Evolutionary conservation across 2,329 filamentous ascomycete species (phyloP).

Genomic region (Cryphonectria naterciae): DNA sequence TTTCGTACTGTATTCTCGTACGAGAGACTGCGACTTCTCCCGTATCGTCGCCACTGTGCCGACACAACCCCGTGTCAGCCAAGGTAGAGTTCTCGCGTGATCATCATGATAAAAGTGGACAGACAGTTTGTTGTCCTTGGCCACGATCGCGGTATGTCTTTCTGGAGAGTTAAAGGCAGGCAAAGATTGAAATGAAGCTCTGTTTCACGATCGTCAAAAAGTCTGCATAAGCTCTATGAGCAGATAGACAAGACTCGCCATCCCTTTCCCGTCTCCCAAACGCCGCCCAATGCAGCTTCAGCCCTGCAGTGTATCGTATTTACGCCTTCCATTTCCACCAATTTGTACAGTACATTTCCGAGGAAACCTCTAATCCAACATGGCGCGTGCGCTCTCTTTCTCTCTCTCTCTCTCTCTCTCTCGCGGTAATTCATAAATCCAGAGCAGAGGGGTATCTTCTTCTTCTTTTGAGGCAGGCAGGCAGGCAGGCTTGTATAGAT

Average conservation of each 20-base stretch:
- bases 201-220: slow-evolving; percentile 14
- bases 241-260: slow-evolving; percentile 15
- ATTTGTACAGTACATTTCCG: slow-evolving; percentile 13
- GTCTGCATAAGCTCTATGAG: slow-evolving; percentile 3
- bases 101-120: neutral
- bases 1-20: neutral
- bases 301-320: slow-evolving; percentile 17
- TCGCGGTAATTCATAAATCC: neutral
- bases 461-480: neutral
- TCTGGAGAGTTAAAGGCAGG: too few relatives aligned
- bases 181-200: neutral
- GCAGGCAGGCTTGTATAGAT: neutral
- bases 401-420: neutral
- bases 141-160: neutral
- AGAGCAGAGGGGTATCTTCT: neutral
- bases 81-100: neutral
- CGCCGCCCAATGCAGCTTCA: slow-evolving; percentile 28
- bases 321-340: slow-evolving; percentile 9
- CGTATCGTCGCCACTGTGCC: neutral
- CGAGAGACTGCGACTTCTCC: slow-evolving; percentile 3
- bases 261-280: slow-evolving; percentile 23
- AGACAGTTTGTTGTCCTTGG: neutral
- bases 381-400: neutral
- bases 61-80: neutral
- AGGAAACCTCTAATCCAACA: slow-evolving; percentile 6